These are phyloP conservation scores for Saksenaea vasiformis DNA, from an alignment of 371 early-diverging fungal species.

Conservation along the genomic window DNA sequence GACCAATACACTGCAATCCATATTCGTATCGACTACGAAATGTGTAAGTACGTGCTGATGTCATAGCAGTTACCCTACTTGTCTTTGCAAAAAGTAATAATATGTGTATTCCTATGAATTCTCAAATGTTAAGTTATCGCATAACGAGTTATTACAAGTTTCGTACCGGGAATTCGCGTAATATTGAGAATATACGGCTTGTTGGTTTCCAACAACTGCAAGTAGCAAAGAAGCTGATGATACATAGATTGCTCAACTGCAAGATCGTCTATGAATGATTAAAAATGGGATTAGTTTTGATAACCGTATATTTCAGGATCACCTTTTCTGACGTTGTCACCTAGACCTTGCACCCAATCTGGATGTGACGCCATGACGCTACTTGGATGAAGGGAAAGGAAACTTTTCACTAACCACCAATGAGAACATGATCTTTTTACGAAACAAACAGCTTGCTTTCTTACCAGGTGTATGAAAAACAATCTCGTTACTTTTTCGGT, in stretches of 20 bases:
- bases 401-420: constrained; percentile 35
- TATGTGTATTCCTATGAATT: constrained; percentile 36
- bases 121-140: constrained; percentile 9
- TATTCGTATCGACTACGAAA: constrained; percentile 54
- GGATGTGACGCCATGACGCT: constrained; percentile 61
- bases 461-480: constrained; percentile 52
- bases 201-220: constrained; percentile 65
- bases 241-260: constrained; percentile 39
- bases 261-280: constrained; percentile 32
- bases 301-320: not conserved
- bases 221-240: constrained; percentile 60
- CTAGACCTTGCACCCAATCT: constrained; percentile 58
- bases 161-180: constrained; percentile 53
- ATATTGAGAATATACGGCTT: constrained; percentile 69
- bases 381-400: constrained; percentile 65
- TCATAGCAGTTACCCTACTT: constrained; percentile 23
- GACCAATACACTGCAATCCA: constrained; percentile 56
- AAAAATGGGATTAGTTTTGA: not conserved
- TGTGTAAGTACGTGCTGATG: not conserved
- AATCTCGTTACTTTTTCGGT: constrained; percentile 58
- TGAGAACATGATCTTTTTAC: not conserved
- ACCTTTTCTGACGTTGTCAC: constrained; percentile 44
- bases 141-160: constrained; percentile 10
- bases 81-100: constrained; percentile 41
- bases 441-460: not conserved